phyloP scores from a whole-genome alignment of 768 basidiomycete genomes.

The Ramaria rubella region DNA sequence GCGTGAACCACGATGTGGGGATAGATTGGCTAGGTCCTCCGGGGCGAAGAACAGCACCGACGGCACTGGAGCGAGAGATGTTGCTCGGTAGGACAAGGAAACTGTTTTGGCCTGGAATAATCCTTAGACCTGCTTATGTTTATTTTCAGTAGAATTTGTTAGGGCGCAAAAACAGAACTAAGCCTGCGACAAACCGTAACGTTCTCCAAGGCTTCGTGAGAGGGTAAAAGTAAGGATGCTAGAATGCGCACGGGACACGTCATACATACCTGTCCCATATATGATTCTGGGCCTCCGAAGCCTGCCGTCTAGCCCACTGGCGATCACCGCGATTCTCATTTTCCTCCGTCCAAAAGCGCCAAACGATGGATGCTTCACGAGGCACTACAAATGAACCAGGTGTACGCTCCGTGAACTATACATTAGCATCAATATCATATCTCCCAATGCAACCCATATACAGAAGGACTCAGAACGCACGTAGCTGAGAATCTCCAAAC shows the following conservation, averaged over 20 bases:
- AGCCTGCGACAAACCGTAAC: constrained; percentile 42
- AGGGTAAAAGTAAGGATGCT: neutral
- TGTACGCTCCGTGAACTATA: constrained; percentile 84
- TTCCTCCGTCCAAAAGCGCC: constrained; percentile 71
- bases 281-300: constrained; percentile 88
- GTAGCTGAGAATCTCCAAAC: constrained; percentile 78
- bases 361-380: constrained; percentile 73
- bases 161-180: neutral
- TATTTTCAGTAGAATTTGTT: neutral
- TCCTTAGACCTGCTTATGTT: constrained; percentile 44
- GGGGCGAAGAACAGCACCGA: constrained; percentile 70
- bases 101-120: constrained; percentile 71
- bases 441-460: neutral
- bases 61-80: constrained; percentile 76
- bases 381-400: constrained; percentile 82
- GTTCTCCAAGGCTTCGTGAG: constrained; percentile 59
- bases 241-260: neutral
- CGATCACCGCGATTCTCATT: constrained; percentile 44
- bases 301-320: constrained; percentile 80
- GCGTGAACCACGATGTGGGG: constrained; percentile 35
- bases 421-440: neutral
- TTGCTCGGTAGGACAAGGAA: constrained; percentile 83
- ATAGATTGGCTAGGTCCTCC: constrained; percentile 41
- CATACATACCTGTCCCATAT: constrained; percentile 63
- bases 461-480: constrained; percentile 39